phyloP scores from a whole-genome alignment of 257 asterid species.

The Solanum pennellii region DNA sequence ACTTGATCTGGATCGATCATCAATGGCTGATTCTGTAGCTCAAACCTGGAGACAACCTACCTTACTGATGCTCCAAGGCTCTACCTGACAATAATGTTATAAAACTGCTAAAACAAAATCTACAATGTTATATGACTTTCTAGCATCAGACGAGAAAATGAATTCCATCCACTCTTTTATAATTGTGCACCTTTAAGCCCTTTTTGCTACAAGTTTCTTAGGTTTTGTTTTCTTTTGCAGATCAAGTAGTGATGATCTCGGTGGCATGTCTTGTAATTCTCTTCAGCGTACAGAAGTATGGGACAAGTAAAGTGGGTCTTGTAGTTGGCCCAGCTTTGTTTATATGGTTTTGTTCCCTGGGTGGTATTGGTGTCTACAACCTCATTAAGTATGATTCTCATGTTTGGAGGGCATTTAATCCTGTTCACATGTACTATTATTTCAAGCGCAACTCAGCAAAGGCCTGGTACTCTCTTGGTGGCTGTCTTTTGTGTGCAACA shows the following conservation, averaged over 20 bases:
- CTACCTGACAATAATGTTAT: not conserved
- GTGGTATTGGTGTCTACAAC: constrained; percentile 89
- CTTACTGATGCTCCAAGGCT: not conserved
- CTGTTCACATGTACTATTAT: constrained; percentile 74
- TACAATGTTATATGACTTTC: not conserved
- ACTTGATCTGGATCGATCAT: not conserved
- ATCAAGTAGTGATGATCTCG: constrained; percentile 82
- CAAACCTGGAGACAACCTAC: not conserved
- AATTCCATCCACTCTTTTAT: not conserved
- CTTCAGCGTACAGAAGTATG: constrained; percentile 93
- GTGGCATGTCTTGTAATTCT: constrained; percentile 72
- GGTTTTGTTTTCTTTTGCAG: constrained; percentile 46
- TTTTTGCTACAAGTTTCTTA: constrained; percentile 4
- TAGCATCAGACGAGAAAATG: not conserved
- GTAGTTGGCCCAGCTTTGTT: constrained; percentile 95
- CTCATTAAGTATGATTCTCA: constrained; percentile 66
- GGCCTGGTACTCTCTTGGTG: constrained; percentile 97
- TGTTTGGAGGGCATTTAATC: constrained; percentile 81
- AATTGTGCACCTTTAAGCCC: not conserved
- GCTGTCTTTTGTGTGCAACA: constrained; percentile 91
- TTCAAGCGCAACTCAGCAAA: constrained; percentile 70
- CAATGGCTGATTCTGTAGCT: not conserved
- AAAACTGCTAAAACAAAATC: not conserved
- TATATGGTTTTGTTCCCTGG: constrained; percentile 95
- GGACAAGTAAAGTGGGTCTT: constrained; percentile 95